Evolutionary conservation across 169 alveolate species (phyloP).

Genomic region (Amoebophrya sp.): DNA sequence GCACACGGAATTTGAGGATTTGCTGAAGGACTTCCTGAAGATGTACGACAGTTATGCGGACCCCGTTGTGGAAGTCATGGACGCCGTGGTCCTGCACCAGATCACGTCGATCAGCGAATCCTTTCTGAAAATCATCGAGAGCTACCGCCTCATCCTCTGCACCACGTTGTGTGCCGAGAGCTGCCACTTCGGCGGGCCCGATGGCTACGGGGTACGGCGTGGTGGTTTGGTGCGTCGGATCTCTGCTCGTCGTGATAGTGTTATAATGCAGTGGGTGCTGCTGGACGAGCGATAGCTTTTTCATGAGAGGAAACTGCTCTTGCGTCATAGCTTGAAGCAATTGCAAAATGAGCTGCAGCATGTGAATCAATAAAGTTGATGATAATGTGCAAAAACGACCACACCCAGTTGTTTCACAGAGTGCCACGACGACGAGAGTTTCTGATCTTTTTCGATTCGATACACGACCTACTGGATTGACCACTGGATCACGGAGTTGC

Average conservation of each 20-base stretch:
- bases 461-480: neutral
- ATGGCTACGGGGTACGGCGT: neutral
- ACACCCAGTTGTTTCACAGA: too few species aligned
- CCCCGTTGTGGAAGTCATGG: neutral
- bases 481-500: slow-evolving; percentile 18
- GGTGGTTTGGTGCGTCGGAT: too few species aligned
- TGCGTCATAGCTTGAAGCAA: too few species aligned
- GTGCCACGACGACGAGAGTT: too few species aligned
- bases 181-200: neutral
- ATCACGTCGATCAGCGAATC: neutral
- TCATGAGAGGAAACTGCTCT: too few species aligned
- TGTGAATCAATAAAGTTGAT: too few species aligned
- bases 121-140: neutral
- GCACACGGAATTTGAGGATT: neutral
- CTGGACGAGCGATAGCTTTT: too few species aligned
- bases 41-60: neutral
- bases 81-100: slow-evolving; percentile 10
- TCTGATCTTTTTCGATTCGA: neutral
- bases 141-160: neutral
- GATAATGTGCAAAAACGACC: too few species aligned
- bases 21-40: neutral
- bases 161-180: neutral
- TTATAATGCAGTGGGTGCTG: too few species aligned
- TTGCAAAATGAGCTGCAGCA: too few species aligned
- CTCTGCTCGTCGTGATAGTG: neutral